phyloP scores from a whole-genome alignment of 2,329 filamentous ascomycete species.

The Colletotrichum lini region DNA sequence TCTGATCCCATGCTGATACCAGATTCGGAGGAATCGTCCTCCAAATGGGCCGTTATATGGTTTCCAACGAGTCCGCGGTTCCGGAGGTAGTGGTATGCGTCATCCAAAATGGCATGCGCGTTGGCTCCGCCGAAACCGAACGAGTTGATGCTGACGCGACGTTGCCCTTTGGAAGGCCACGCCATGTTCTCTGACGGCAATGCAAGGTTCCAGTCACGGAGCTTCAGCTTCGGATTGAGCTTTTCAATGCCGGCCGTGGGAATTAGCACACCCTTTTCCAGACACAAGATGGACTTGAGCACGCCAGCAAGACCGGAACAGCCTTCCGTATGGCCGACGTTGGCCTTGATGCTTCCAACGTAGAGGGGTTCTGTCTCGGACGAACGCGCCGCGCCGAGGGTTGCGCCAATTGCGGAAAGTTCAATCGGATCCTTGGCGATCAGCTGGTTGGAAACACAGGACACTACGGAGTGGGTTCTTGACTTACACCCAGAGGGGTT shows the following conservation, averaged over 20 bases:
- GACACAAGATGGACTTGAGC: constrained; percentile 58
- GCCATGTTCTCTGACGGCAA: constrained; percentile 48
- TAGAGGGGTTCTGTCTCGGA: constrained; percentile 48
- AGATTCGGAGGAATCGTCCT: constrained; percentile 20
- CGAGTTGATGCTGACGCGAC: constrained; percentile 57
- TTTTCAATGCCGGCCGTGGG: constrained; percentile 65
- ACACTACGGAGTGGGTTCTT: no score
- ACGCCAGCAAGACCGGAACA: constrained; percentile 58
- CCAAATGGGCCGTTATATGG: constrained; percentile 2
- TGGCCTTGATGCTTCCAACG: constrained; percentile 53
- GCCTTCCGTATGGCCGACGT: constrained; percentile 61
- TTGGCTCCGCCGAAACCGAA: constrained; percentile 40
- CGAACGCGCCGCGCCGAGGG: constrained; percentile 56
- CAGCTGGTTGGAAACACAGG: no score
- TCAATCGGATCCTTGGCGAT: constrained; percentile 66
- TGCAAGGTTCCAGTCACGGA: constrained; percentile 44
- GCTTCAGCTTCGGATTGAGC: constrained; percentile 59
- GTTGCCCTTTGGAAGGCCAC: constrained; percentile 54
- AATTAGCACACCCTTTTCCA: constrained; percentile 61
- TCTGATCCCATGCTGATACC: constrained; percentile 14
- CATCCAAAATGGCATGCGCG: constrained; percentile 48
- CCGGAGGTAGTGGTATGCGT: constrained; percentile 40
- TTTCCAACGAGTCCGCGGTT: constrained; percentile 6
- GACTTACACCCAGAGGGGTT: constrained; percentile 11
- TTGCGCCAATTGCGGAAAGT: constrained; percentile 61